These are phyloP conservation scores for Russula earlei DNA, from an alignment of 768 basidiomycete genomes.

Conservation along the genomic window DNA sequence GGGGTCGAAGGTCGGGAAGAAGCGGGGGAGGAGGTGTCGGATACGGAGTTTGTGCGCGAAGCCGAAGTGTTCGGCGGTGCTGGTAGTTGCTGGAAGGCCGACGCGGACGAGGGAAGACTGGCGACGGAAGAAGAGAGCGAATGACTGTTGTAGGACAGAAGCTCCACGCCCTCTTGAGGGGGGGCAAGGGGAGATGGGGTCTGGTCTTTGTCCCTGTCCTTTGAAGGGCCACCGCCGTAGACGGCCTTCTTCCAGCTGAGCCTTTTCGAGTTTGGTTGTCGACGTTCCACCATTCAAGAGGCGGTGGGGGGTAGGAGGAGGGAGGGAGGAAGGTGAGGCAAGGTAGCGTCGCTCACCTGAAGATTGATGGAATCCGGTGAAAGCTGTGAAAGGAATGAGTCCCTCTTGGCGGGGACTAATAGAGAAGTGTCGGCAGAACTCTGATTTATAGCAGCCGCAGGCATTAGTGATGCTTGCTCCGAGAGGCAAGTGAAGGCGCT, in stretches of 20 bases:
- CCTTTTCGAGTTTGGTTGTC: slow-evolving; percentile 21
- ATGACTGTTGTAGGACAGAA: slow-evolving; percentile 22
- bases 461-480: not conserved
- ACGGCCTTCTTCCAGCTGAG: slow-evolving; percentile 25
- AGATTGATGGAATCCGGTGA: not conserved
- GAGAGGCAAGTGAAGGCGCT: not conserved
- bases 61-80: slow-evolving; percentile 11
- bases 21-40: slow-evolving; percentile 19
- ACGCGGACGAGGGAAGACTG: slow-evolving; percentile 20
- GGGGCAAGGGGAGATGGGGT: slow-evolving; percentile 18
- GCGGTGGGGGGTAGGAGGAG: not conserved
- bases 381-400: not conserved
- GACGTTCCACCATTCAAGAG: slow-evolving; percentile 22
- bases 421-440: not conserved
- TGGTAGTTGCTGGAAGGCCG: slow-evolving; percentile 11
- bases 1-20: slow-evolving; percentile 26
- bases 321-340: not conserved
- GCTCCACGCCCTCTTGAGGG: slow-evolving; percentile 28
- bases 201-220: slow-evolving; percentile 21
- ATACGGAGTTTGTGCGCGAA: slow-evolving; percentile 23
- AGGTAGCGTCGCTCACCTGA: slow-evolving; percentile 12
- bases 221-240: slow-evolving; percentile 21
- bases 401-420: slow-evolving; percentile 2
- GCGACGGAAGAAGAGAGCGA: slow-evolving; percentile 19
- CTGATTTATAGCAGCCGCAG: not conserved